phyloP scores from a whole-genome alignment of 2,329 filamentous ascomycete genomes.

The Grosmannia clavigera region DNA sequence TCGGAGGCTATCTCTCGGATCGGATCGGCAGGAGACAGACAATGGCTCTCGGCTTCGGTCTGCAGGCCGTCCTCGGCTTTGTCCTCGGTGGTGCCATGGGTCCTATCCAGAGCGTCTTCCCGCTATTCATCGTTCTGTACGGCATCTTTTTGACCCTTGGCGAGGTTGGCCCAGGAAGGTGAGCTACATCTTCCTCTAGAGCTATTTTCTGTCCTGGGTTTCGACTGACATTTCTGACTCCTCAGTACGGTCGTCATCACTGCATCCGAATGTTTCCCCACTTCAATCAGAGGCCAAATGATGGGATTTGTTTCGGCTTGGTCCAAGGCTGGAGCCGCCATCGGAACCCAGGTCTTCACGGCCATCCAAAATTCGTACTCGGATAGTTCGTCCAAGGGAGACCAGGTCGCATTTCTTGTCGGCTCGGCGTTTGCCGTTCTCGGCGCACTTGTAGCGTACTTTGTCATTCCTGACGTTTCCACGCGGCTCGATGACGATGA shows the following conservation, averaged over 20 bases:
- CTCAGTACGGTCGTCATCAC: constrained; percentile 21
- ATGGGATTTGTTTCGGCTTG: constrained; percentile 33
- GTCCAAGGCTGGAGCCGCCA: constrained; percentile 36
- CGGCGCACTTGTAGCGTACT: constrained; percentile 30
- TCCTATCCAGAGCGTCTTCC: constrained; percentile 31
- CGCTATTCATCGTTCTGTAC: constrained; percentile 38
- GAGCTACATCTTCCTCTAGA: background rate
- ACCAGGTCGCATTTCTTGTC: constrained; percentile 37
- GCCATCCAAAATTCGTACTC: constrained; percentile 32
- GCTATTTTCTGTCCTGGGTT: background rate
- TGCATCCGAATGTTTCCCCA: constrained; percentile 34
- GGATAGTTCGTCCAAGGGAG: constrained; percentile 26
- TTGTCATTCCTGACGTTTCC: constrained; percentile 28
- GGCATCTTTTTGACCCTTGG: constrained; percentile 35
- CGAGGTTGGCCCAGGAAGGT: constrained; percentile 35
- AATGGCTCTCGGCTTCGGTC: constrained; percentile 35
- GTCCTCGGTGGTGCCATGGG: constrained; percentile 33
- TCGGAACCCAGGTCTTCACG: constrained; percentile 35
- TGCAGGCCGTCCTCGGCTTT: constrained; percentile 34
- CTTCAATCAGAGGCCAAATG: constrained; percentile 35
- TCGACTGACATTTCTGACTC: background rate
- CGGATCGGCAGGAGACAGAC: constrained; percentile 35
- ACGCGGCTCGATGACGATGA: constrained; percentile 28
- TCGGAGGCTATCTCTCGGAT: constrained; percentile 36
- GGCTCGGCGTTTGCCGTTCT: constrained; percentile 34